Evolutionary conservation across 345 rosid genomes (phyloP), one percentile per base, ranked within the genome.

Genomic region (Isatis tinctoria): DNA sequence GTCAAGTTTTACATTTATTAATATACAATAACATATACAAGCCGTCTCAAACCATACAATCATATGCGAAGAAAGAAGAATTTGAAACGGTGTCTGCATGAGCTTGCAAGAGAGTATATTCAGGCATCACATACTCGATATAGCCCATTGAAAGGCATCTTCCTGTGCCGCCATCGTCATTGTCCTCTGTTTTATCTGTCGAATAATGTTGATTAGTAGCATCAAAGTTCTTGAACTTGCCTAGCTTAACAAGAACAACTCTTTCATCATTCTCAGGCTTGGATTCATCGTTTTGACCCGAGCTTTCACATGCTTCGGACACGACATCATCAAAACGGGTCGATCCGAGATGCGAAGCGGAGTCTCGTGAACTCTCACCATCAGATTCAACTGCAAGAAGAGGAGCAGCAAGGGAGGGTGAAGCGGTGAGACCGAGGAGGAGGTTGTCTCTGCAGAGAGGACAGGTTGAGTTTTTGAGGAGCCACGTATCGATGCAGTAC

Each of bases 21-120:
- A 27, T 27, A 27, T 27, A 27, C 3, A 3, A 27, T 27, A 27
- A 27, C 30, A 27, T 27, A 27, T 27, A 27, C 3, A 1, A 30
- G 33, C 33, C 33, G 33, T 30, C 33, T 30, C 18, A 45, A 27
- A 41, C 20, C 36, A 26, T 18, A 64, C 20, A 41, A 47, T 87
- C 59, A 43, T 81, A 80, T 24, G 85, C 65, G 44, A 78, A 84
- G 48, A 36, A 67, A 33, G 83, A 73, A 47, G 90, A 83, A 70
- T 87, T 82, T 65, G 80, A 90, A 83, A 87, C 87, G 82, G 83
- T 90, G 84, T 27, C 48, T 43, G 16, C 49, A 44, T n/a, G 48
- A 43, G 18, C 8, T 43, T 44, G 49, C 49, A 44, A 44, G 10
- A 44, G 20, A 44, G 22, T 44, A 6, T 44, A 20, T 44, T 44